Conservation (phyloP, 2,329 filamentous ascomycete species). For the Amylocarpus encephaloides region DNA sequence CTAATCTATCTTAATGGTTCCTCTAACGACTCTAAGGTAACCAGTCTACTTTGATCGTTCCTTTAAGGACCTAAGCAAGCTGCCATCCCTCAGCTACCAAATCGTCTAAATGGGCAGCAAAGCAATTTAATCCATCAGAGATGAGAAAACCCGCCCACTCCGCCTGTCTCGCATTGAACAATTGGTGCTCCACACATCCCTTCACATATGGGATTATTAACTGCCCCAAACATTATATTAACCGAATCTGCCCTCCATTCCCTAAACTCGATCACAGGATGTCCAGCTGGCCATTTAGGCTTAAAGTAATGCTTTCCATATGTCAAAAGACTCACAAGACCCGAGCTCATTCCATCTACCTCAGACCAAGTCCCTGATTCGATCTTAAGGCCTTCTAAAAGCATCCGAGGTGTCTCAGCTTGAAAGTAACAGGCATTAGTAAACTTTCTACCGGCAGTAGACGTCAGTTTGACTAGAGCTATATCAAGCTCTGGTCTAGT, state of each 20-base stretch:
- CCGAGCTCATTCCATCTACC: slow-evolving; percentile 18
- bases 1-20: slow-evolving; percentile 3
- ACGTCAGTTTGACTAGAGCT: slow-evolving; percentile 15
- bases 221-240: slow-evolving; percentile 13
- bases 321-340: slow-evolving; percentile 13
- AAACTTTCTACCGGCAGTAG: slow-evolving; percentile 12
- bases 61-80: slow-evolving; percentile 13
- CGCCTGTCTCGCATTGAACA: slow-evolving; percentile 13
- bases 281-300: slow-evolving; percentile 13
- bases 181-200: slow-evolving; percentile 14
- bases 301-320: slow-evolving; percentile 11
- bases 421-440: slow-evolving; percentile 15
- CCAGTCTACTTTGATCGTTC: slow-evolving; percentile 7
- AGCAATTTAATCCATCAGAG: slow-evolving; percentile 15
- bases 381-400: slow-evolving; percentile 12
- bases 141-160: slow-evolving; percentile 12
- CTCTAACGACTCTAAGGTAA: slow-evolving; percentile 3
- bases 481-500: slow-evolving; percentile 14
- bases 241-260: slow-evolving; percentile 12
- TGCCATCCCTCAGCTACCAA: slow-evolving; percentile 15
- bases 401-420: slow-evolving; percentile 11
- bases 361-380: slow-evolving; percentile 14
- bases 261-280: slow-evolving; percentile 10
- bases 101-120: slow-evolving; percentile 13
- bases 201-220: slow-evolving; percentile 14